Base-by-base conservation (phyloP, 345 rosid species). In the Camelina laxa region DNA sequence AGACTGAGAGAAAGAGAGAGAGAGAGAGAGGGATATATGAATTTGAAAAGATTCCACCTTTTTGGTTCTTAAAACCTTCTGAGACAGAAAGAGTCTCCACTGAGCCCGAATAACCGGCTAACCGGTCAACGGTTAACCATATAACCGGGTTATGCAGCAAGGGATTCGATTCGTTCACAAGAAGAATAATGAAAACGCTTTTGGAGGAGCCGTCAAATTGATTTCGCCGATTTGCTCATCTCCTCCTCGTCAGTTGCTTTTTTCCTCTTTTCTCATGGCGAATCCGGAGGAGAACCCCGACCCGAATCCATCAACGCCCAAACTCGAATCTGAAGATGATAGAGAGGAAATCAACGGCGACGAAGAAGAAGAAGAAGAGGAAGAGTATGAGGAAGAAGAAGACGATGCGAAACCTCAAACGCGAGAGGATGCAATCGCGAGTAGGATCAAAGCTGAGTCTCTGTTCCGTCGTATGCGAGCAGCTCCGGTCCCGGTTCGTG, bases 401-500 rank as follows among this genome's bases (percentile, higher is more conserved):
- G 80, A 70, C 0, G 85, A 83, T 0, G 82, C 35, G 71, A 33
- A 64, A 69, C 42, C 75, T 62, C 55, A 65, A 63, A 14, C 65
- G 38, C 69, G 84, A 71, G 81, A 73, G 53, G 76, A 65, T 24
- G 60, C 80, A 15, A 75, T 78, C 10, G 53, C 51, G 67, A 65
- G 65, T 31, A 75, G 72, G 80, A 35, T 74, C 39, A 84, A 66
- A 75, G 79, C 87, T 36, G 80, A 80, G 50, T 81, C 74, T 47
- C 78, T 92, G 17, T 75, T 87, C 61, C 85, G 74, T n/a, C 84
- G 87, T 53, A 80, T 95, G 72, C 75, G 80, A 24, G 57, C 54
- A 19, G 87, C 79, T 47, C 67, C 75, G 12, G 85, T 95, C 15
- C 84, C 89, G 21, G 75, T 95, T 35, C 92, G 96, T 21, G 98